A percentile compares a stretch with the other conserved stretches of the same genome.
Evolutionary conservation across 164 flowering plant species (phyloP).

Genomic region (Berberis thunbergii): DNA sequence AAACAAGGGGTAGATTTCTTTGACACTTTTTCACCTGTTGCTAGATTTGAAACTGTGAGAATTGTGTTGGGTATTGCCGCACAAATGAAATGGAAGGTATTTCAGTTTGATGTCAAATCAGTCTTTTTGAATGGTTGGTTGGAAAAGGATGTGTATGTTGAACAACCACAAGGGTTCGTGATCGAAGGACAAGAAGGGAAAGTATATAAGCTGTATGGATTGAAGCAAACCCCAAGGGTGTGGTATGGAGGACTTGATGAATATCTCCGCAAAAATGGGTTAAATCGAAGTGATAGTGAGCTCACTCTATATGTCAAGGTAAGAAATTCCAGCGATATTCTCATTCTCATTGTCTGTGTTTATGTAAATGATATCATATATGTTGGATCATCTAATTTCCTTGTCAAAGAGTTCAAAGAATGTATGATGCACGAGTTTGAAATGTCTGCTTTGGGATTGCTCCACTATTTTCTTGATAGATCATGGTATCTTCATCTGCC

Average conservation of each 20-base stretch:
- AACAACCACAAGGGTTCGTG: neutral
- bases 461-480: conserved; percentile 8
- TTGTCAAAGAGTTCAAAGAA: conserved; percentile 9
- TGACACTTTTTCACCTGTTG: too few relatives aligned
- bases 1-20: neutral
- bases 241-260: conserved; percentile 4
- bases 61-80: too few relatives aligned
- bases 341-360: conserved; percentile 5
- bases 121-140: neutral
- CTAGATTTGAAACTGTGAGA: too few relatives aligned
- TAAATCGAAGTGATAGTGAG: conserved; percentile 4
- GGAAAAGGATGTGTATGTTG: conserved; percentile 2
- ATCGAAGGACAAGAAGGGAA: neutral
- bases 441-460: conserved; percentile 10
- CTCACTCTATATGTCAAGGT: conserved; percentile 1
- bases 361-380: conserved; percentile 7
- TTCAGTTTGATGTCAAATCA: neutral
- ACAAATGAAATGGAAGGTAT: too few relatives aligned
- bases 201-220: conserved; percentile 3
- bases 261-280: conserved; percentile 1
- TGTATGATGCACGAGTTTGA: conserved; percentile 11
- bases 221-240: conserved; percentile 11
- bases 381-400: neutral
- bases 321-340: neutral
- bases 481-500: neutral